Conservation (phyloP, 164 flowering plant species). For the Berberis thunbergii region DNA sequence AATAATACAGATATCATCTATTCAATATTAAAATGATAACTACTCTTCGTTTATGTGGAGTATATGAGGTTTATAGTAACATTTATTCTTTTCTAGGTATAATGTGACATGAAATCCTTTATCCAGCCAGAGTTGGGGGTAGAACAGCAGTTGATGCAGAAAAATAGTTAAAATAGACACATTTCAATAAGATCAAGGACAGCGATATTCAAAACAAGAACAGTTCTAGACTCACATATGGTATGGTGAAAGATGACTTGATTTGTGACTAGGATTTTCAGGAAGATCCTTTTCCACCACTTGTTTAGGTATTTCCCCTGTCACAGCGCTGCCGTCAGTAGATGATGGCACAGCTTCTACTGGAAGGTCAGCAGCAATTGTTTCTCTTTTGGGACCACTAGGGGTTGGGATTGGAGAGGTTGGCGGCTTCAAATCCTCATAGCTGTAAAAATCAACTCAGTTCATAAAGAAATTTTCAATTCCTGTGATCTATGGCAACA, state of each 20-base stretch:
- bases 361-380: constrained; percentile 6
- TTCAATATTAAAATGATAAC: too few species aligned
- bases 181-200: too few species aligned
- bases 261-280: neutral
- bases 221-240: neutral
- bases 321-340: constrained; percentile 16
- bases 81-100: too few species aligned
- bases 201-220: neutral
- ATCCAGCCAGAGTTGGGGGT: too few species aligned
- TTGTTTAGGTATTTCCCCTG: constrained; percentile 4
- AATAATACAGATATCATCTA: too few species aligned
- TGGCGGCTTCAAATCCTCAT: constrained; percentile 9
- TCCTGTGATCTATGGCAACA: neutral
- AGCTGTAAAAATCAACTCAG: neutral
- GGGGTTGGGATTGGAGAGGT: constrained; percentile 30
- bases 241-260: constrained; percentile 5
- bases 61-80: too few species aligned
- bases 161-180: too few species aligned
- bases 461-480: neutral
- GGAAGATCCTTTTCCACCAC: neutral
- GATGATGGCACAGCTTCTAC: constrained; percentile 11
- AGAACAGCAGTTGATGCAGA: too few species aligned
- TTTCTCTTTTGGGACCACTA: constrained; percentile 19
- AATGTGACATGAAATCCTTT: too few species aligned
- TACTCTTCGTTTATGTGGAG: too few species aligned